Conservation (phyloP, 1,284 basidiomycete genomes). For the Blastosporella zonata region DNA sequence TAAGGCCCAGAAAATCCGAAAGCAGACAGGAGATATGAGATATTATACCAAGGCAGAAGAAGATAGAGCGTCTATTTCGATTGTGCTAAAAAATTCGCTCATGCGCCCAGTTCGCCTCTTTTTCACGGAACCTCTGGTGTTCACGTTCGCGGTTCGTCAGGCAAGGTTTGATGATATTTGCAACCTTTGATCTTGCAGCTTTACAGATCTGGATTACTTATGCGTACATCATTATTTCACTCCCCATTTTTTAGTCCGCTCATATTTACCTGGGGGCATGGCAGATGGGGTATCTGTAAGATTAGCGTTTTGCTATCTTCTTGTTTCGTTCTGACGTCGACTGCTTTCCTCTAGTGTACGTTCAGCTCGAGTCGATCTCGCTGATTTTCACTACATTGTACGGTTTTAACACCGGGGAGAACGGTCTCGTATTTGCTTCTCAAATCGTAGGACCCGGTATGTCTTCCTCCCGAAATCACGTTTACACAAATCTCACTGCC, state of each 20-base stretch:
- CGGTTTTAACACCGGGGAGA: constrained; percentile 1
- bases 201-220: constrained; percentile 5
- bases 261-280: neutral
- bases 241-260: neutral
- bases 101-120: constrained; percentile 1
- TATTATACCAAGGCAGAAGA: neutral
- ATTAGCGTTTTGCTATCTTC: neutral
- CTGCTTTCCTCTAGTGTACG: neutral
- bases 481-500: neutral
- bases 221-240: neutral
- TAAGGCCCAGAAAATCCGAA: neutral
- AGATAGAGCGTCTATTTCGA: neutral
- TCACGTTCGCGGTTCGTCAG: neutral
- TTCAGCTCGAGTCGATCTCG: constrained; percentile 3
- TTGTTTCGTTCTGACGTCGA: neutral
- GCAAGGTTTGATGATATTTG: neutral
- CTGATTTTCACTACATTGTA: constrained; percentile 1
- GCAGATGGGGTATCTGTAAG: constrained; percentile 1
- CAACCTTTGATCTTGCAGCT: neutral
- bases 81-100: neutral
- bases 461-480: neutral
- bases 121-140: constrained; percentile 3
- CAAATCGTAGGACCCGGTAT: constrained; percentile 4
- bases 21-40: neutral
- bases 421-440: neutral